Base-by-base conservation (phyloP, 2,329 filamentous ascomycete species). In the Davidsoniella australis region DNA sequence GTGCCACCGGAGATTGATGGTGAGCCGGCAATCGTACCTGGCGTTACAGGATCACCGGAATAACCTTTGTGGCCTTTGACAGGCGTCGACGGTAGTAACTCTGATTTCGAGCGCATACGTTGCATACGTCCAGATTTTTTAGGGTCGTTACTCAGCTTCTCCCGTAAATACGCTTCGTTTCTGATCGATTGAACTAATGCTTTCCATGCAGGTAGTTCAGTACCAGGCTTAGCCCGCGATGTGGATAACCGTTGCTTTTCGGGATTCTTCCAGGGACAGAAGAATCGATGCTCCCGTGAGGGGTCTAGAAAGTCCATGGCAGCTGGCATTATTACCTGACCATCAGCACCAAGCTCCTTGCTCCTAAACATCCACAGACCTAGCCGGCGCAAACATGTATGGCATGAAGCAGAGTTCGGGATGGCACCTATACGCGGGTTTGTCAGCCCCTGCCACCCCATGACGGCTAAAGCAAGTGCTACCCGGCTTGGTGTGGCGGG, bases 301-400 rank as follows among this genome's bases (percentile, higher is more conserved):
- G 78, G 76, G 58, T 89, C 79, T 1, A 91, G 69, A 50, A 75
- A 68, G 55, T 76, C 73, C 70, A 83, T 80, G 1, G 74, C 72
- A 2, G 78, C 73, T 1, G 73, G 71, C 4, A 73, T 68, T 9
- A 80, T 62, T 8, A 78, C 65, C 36, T 70, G 63, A 0, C 70
- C 70, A 14, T 66, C 63, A 1, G 68, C 66, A 51, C 76, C 72
- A 26, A 82, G 73, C 57, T 76, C 75, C 62, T 80, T 87, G 62
- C 79, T 80, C 58, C 79, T 82, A 62, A 94, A 96, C 69, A 98
- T 82, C 91, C 91, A 98, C 2, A 98, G 70, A 0, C 91, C 91
- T 0, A 96, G 70, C 1, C 88, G 78, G 52, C 91, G 79, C 59
- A 94, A 83, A 61, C 91, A 98, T 17, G 85, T 84, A 52, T 81